Evolutionary conservation across 2,329 filamentous ascomycete genomes (phyloP), one percentile per base, ranked within the genome.

Genomic region (Cercospora nicotianae): DNA sequence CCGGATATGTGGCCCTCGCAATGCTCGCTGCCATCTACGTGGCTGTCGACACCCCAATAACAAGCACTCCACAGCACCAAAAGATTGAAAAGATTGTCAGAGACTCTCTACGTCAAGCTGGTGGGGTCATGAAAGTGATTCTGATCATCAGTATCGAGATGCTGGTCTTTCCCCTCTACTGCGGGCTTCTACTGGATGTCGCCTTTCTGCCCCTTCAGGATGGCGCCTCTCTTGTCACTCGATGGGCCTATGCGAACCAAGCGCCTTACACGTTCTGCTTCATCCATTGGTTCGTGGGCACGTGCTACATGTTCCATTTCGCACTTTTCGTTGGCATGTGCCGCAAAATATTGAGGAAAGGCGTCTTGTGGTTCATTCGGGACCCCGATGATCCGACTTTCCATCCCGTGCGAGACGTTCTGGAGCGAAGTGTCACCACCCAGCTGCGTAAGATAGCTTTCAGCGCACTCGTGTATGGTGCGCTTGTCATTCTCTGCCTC

Each of bases 301-400:
- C 95, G 3, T 96, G 94, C 70, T 99, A 99, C 80, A 99, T 99
- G 96, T 99, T 99, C 81, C 95, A 99, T 78, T 99, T 99, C 78
- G 95, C 95, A 5, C 86, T 99, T 3, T 99, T 99, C 77, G 95
- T 99, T 18, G 96, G 94, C 66, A 98, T 99, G 94, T 99, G 95
- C 80, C 90, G 95, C 70, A 97, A 97, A 82, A 97, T 98, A 67
- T 92, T 99, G 90, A 90, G 95, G 70, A 93, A 89, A 73, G 95
- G 95, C 62, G 95, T 99, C 48, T 84, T 99, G 67, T 98, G 97
- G 82, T 99, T 99, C 79, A 99, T 99, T 75, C 89, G 95, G 70
- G 96, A 99, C 79, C 95, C 95, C 6, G 96, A 99, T 79, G 95
- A 99, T 79, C 95, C 96, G 8, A 97, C 95, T 12, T 99, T 99